Evolutionary conservation across 2,329 filamentous ascomycete genomes (phyloP).

Genomic region (Hymenoscyphus fructigenus): DNA sequence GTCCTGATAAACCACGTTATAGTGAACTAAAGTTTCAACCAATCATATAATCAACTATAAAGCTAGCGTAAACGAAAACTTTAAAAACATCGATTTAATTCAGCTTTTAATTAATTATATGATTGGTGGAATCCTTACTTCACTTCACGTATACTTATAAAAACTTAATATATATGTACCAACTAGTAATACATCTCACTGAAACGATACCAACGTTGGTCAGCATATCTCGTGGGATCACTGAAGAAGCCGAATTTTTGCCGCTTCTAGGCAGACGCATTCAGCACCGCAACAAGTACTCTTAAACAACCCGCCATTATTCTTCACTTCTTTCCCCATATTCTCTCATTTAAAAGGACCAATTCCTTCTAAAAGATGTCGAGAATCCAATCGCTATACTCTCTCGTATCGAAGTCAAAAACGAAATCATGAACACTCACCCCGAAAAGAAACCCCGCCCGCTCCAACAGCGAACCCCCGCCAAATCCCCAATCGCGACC

Average conservation of each 20-base stretch:
- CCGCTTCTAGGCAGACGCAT: conserved; percentile 12
- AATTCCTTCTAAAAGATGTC: conserved; percentile 12
- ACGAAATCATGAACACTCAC: conserved; percentile 19
- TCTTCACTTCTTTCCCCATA: neutral
- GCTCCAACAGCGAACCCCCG: conserved; percentile 8
- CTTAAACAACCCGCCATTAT: neutral
- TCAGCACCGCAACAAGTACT: neutral
- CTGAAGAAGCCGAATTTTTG: neutral
- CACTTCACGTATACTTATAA: too few species aligned
- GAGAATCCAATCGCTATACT: neutral
- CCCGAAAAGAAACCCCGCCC: conserved; percentile 24
- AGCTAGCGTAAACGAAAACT: too few species aligned
- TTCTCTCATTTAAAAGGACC: neutral
- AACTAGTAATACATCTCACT: neutral
- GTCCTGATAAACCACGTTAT: too few species aligned
- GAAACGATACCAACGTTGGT: neutral
- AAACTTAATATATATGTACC: too few species aligned
- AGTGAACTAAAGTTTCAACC: too few species aligned
- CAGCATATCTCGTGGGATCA: neutral
- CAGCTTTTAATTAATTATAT: too few species aligned
- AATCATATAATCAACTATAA: too few species aligned
- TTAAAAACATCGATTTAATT: too few species aligned
- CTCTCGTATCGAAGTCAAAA: conserved; percentile 2
- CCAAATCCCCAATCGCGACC: conserved; percentile 28
- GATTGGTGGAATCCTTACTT: too few species aligned